Conservation (phyloP, 2,329 filamentous ascomycete genomes). For the Fusarium sp. region DNA sequence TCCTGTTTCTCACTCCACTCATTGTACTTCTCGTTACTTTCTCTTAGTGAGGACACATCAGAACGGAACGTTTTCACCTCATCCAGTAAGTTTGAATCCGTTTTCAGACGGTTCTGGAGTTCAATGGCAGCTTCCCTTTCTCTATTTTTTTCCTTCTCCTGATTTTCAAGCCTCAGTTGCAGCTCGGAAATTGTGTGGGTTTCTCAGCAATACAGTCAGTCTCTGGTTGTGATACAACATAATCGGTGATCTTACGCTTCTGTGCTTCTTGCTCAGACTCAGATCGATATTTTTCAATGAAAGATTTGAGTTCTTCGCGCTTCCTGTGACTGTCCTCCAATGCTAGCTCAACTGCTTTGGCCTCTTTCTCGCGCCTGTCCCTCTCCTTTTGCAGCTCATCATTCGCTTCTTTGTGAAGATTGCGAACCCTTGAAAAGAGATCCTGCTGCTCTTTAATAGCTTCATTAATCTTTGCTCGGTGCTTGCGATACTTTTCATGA, state of each 20-base stretch:
- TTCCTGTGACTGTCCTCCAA: constrained; percentile 43
- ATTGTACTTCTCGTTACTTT: background rate
- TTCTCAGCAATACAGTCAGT: constrained; percentile 31
- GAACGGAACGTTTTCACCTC: constrained; percentile 18
- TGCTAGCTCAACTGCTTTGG: constrained; percentile 38
- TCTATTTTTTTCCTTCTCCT: constrained; percentile 25
- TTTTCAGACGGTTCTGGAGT: constrained; percentile 21
- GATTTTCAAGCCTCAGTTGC: constrained; percentile 24
- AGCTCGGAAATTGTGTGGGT: constrained; percentile 38
- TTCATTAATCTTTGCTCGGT: constrained; percentile 53
- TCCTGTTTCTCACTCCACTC: background rate
- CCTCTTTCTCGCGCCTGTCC: constrained; percentile 31
- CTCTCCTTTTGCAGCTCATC: constrained; percentile 47
- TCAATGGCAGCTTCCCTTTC: constrained; percentile 1
- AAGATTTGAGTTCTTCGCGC: constrained; percentile 44
- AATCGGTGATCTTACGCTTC: constrained; percentile 34
- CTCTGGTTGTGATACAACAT: background rate
- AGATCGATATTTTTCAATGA: constrained; percentile 41
- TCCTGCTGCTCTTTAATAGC: constrained; percentile 57
- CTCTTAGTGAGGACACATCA: constrained; percentile 33
- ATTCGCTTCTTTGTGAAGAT: constrained; percentile 46
- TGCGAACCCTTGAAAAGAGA: constrained; percentile 48
- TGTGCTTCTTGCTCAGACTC: constrained; percentile 32
- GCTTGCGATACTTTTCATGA: constrained; percentile 47
- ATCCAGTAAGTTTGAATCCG: constrained; percentile 14